A percentile compares a stretch with the other conserved stretches of the same genome.
These are phyloP conservation scores for Tricholoma furcatifolium DNA, from an alignment of 768 basidiomycete genomes.

Conservation along the genomic window DNA sequence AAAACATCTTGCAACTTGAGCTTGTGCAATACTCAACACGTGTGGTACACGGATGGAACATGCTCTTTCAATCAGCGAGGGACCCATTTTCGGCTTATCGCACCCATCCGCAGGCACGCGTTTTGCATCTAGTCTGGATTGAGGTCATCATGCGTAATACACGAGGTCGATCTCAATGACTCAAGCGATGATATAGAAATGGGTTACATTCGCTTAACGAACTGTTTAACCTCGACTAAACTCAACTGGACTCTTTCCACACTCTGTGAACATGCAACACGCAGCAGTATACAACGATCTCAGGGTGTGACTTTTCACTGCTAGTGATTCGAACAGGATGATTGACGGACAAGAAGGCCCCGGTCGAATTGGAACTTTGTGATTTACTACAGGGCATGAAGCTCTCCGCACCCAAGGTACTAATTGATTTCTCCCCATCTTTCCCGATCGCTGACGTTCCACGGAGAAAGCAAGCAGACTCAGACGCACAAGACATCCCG, in stretches of 20 bases:
- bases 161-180: conserved; percentile 12
- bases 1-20: neutral
- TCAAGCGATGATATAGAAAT: conserved; percentile 5
- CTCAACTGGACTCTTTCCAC: neutral
- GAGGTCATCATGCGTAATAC: conserved; percentile 6
- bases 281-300: conserved; percentile 1
- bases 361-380: conserved; percentile 49
- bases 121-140: neutral
- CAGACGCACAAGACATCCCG: conserved; percentile 39
- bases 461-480: conserved; percentile 46
- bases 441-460: conserved; percentile 18
- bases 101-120: neutral
- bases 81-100: conserved; percentile 7
- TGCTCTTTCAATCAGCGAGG: neutral
- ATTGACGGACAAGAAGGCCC: neutral
- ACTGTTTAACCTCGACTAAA: neutral
- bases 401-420: conserved; percentile 27
- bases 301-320: neutral
- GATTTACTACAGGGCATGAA: conserved; percentile 51
- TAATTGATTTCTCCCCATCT: conserved; percentile 23
- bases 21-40: neutral
- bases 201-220: neutral
- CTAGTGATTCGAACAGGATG: neutral
- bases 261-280: conserved; percentile 1
- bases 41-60: conserved; percentile 5